A percentile compares a stretch with the other conserved stretches of the same genome.
These are phyloP conservation scores for Plasmodium billcollinsi DNA, from an alignment of 169 alveolate genomes.

Conservation along the genomic window DNA sequence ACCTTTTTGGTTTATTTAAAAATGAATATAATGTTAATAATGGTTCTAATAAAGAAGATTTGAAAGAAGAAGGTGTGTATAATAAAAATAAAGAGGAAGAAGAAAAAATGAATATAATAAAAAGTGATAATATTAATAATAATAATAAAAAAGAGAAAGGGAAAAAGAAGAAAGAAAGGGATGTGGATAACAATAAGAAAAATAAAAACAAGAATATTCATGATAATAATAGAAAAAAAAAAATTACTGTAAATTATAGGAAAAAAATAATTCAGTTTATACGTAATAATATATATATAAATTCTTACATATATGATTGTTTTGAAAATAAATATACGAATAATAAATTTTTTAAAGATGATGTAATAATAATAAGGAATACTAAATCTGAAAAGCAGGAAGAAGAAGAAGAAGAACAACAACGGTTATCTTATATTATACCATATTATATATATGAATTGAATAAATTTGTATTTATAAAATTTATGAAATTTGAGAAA, in stretches of 20 bases:
- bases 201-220: background rate
- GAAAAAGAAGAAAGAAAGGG: background rate
- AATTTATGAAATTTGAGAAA: conserved; percentile 51
- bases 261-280: conserved; percentile 45
- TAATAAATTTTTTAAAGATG: conserved; percentile 40
- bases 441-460: conserved; percentile 66
- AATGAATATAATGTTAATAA: conserved; percentile 8
- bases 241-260: conserved; percentile 15
- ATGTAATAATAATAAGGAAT: conserved; percentile 38
- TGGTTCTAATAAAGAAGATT: background rate
- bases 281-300: conserved; percentile 50
- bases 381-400: background rate
- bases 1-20: conserved; percentile 2
- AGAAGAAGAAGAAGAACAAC: too few relatives aligned
- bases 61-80: conserved; percentile 11
- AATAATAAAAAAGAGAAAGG: background rate
- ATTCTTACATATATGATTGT: conserved; percentile 56
- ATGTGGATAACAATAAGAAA: background rate
- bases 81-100: background rate
- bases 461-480: conserved; percentile 59
- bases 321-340: conserved; percentile 65
- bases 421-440: conserved; percentile 2
- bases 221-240: conserved; percentile 4
- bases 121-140: background rate
- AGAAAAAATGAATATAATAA: background rate